Percentiles rank a stretch among this genome's conserved stretches.
Conservation (phyloP, 2,329 filamentous ascomycete species). For the Phyllachora maydis region DNA sequence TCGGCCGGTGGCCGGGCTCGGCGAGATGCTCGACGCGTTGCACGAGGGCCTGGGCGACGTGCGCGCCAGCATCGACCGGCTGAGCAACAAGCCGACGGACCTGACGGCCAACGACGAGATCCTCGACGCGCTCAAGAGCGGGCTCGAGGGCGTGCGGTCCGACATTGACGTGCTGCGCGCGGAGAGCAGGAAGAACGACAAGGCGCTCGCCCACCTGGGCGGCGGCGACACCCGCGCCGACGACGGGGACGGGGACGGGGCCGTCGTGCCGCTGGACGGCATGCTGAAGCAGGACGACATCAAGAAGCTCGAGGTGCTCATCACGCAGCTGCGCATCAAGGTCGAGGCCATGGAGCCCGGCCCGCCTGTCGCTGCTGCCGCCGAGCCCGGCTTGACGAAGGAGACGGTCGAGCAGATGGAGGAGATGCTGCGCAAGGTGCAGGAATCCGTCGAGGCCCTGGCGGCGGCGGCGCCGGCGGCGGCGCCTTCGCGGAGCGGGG, state of each 20-base stretch:
- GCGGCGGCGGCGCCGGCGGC: slow-evolving; percentile 4
- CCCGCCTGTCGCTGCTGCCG: too few species aligned
- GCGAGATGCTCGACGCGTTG: slow-evolving; percentile 74
- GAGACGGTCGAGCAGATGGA: slow-evolving; percentile 19
- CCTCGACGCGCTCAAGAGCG: slow-evolving; percentile 68
- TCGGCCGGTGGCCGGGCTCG: slow-evolving; percentile 45
- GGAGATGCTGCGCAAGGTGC: slow-evolving; percentile 25
- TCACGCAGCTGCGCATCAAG: slow-evolving; percentile 67
- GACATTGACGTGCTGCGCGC: slow-evolving; percentile 68
- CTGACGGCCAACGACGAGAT: slow-evolving; percentile 79
- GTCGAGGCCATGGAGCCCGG: slow-evolving; percentile 52
- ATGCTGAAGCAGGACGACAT: slow-evolving; percentile 50
- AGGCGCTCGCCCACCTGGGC: slow-evolving; percentile 31
- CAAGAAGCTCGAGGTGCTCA: slow-evolving; percentile 66
- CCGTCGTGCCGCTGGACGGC: slow-evolving; percentile 24
- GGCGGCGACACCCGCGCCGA: slow-evolving; percentile 30
- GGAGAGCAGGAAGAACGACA: slow-evolving; percentile 19
- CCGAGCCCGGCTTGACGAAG: slow-evolving; percentile 9
- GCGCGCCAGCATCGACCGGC: slow-evolving; percentile 53
- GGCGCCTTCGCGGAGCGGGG: slow-evolving; percentile 7
- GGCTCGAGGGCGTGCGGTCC: slow-evolving; percentile 50
- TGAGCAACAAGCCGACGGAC: slow-evolving; percentile 61
- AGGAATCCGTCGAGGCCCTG: slow-evolving; percentile 12
- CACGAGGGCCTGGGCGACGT: slow-evolving; percentile 73
- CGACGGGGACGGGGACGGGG: slow-evolving; percentile 15